Base-by-base conservation (phyloP, 2,329 filamentous ascomycete genomes). In the Sporothrix variecibatus region DNA sequence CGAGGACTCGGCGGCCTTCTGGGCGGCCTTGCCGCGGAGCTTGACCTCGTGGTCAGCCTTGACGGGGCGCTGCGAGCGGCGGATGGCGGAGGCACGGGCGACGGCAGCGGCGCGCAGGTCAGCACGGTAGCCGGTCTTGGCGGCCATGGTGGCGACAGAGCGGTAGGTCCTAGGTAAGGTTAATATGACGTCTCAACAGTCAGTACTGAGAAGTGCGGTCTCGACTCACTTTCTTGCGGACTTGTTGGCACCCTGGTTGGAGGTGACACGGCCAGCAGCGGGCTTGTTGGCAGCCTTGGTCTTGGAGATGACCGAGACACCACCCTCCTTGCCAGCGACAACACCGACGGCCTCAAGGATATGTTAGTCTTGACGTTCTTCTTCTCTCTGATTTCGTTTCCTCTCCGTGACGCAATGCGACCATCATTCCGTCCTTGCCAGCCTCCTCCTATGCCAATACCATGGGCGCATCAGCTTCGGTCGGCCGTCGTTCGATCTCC, bases 31-130 rank as follows among this genome's bases (percentile, higher is more conserved):
- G 80, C 95, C 94, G 82, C 94, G 90, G 80, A 88, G 87, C 91
- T 97, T 97, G 81, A 84, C 82, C 86, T 91, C 90, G 80, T 90
- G 90, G 77, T 86, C 85, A 76, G 92, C 88, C 91, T 97, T 97
- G 86, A 92, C 90, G 79, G 91, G 86, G 83, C 88, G 89, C 90
- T 97, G 93, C 80, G 92, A 91, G 81, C 88, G 87, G 84, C 92
- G 93, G 87, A 97, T 89, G 81, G 94, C 94, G 81, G 92, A 94
- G 82, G 93, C 94, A 82, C 96, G 94, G 85, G 94, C 87, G 81
- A 98, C 91, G 80, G 95, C 95, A 81, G 88, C 87, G 81, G 89
- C 86, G 80, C 92, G 92, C 85, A 95, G 88, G 83, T 95, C 93
- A 81, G 88, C 81, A 80, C 93, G 93, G 92, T 98, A 99, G 82